These are phyloP conservation scores for Cichorium intybus DNA, from an alignment of 140 eudicot species.

Conservation along the genomic window DNA sequence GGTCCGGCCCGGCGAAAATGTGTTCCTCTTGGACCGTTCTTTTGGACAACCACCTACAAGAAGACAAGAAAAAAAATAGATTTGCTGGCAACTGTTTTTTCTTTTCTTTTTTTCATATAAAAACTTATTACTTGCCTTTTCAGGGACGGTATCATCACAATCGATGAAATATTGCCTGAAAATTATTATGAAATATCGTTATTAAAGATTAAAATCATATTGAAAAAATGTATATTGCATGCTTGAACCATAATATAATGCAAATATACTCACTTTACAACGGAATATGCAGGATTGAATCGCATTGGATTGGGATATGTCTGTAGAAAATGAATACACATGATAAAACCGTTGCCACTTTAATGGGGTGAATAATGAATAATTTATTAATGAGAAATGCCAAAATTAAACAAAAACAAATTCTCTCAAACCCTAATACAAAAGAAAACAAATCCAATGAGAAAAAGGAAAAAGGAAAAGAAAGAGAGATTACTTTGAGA, in stretches of 20 bases:
- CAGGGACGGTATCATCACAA: slow-evolving; percentile 71
- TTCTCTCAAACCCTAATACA: neutral
- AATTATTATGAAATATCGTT: slow-evolving; percentile 14
- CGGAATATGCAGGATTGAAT: slow-evolving; percentile 90
- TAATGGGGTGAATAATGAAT: neutral
- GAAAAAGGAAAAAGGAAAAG: neutral
- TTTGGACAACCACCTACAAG: slow-evolving; percentile 62
- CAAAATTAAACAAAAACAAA: slow-evolving; percentile 4
- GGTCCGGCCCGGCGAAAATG: slow-evolving; percentile 81
- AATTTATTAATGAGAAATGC: neutral
- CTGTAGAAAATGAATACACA: slow-evolving; percentile 38
- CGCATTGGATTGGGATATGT: slow-evolving; percentile 85
- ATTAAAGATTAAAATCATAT: slow-evolving; percentile 4
- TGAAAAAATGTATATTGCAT: neutral
- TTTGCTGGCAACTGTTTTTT: neutral
- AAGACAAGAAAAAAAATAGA: neutral
- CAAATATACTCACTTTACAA: slow-evolving; percentile 68
- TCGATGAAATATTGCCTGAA: slow-evolving; percentile 90
- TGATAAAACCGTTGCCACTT: neutral
- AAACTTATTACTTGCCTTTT: slow-evolving; percentile 50
- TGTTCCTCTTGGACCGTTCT: slow-evolving; percentile 51
- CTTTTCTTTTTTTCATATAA: neutral
- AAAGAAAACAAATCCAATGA: neutral
- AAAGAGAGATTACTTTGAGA: slow-evolving; percentile 48
- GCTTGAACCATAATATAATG: neutral